Conservation (phyloP, 768 basidiomycete genomes). For the Gymnopilus dilepis region DNA sequence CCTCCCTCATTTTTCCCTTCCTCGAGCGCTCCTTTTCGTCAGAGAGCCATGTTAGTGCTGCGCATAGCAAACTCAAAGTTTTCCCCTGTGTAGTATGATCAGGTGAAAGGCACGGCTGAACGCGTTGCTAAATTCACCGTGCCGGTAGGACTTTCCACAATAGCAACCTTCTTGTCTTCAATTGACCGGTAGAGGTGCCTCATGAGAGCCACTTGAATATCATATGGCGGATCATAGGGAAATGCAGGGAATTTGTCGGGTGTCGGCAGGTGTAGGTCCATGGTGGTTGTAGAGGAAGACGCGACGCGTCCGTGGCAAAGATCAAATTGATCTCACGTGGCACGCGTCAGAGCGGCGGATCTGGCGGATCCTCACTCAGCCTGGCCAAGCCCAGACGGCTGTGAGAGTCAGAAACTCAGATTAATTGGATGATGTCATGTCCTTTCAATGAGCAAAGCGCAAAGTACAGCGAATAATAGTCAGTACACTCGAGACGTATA, state of each 20-base stretch:
- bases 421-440: not conserved
- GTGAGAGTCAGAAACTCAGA: not conserved
- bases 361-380: no score
- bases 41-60: constrained; percentile 74
- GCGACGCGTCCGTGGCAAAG: constrained; percentile 7
- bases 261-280: constrained; percentile 56
- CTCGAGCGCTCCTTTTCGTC: constrained; percentile 73
- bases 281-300: constrained; percentile 11
- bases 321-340: constrained; percentile 18
- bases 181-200: constrained; percentile 82
- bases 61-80: constrained; percentile 79
- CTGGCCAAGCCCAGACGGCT: no score
- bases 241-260: constrained; percentile 78
- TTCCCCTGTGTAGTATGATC: constrained; percentile 66
- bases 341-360: no score
- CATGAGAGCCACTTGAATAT: constrained; percentile 89
- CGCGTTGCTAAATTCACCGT: constrained; percentile 55
- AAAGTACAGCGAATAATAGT: constrained; percentile 4
- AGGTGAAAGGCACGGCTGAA: not conserved
- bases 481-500: constrained; percentile 6
- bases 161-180: constrained; percentile 74
- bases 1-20: constrained; percentile 62
- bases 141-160: constrained; percentile 90
- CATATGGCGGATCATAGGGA: constrained; percentile 83
- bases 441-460: not conserved